These are phyloP conservation scores for Theobroma cacao DNA, from an alignment of 345 rosid genomes.

Conservation along the genomic window DNA sequence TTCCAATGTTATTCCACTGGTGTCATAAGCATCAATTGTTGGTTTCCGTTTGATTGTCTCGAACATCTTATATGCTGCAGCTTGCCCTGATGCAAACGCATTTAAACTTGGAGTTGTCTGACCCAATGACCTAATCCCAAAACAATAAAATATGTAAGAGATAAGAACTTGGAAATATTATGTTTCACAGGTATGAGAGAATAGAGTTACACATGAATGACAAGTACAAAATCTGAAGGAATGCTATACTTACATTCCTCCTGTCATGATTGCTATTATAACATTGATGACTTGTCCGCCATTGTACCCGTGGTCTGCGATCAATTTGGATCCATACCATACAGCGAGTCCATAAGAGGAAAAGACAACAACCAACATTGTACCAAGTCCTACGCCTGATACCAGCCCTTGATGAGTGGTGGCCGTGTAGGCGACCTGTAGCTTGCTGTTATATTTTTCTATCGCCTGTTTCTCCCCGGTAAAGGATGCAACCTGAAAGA, in stretches of 20 bases:
- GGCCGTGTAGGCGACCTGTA: conserved; percentile 54
- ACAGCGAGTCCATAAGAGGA: conserved; percentile 57
- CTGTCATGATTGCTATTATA: conserved; percentile 60
- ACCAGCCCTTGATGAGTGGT: conserved; percentile 61
- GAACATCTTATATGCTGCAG: conserved; percentile 75
- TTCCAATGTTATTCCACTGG: conserved; percentile 41
- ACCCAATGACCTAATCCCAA: conserved; percentile 46
- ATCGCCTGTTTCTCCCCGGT: conserved; percentile 78
- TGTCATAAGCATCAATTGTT: conserved; percentile 49
- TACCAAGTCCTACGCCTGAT: conserved; percentile 71
- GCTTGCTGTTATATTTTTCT: conserved; percentile 52
- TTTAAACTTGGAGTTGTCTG: conserved; percentile 62
- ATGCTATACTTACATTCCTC: conserved; percentile 63
- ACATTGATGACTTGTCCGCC: conserved; percentile 78
- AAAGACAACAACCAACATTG: conserved; percentile 42
- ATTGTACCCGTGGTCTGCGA: conserved; percentile 57
- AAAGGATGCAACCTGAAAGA: conserved; percentile 77
- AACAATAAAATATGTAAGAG: neutral
- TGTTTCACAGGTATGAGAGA: neutral
- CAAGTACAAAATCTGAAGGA: neutral
- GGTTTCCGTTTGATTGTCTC: conserved; percentile 60
- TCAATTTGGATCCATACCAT: conserved; percentile 74
- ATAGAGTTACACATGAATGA: neutral
- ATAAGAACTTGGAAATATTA: neutral
- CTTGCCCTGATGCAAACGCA: conserved; percentile 68